These are phyloP conservation scores for Malus domestica DNA, from an alignment of 306 rosid genomes.

Conservation along the genomic window ASM211411v1 NC_041791.1:31181501-31182000, in stretches of 20 bases:
- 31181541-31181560: background rate
- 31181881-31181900: conserved; percentile 84
- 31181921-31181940: conserved; percentile 70
- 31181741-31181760: background rate
- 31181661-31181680: background rate
- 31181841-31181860: conserved; percentile 87
- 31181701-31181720: background rate
- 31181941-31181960: conserved; percentile 87
- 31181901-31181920: conserved; percentile 67
- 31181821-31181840: conserved; percentile 64
- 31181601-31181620: background rate
- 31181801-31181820: conserved; percentile 10
- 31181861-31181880: conserved; percentile 77
- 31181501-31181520: background rate
- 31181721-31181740: background rate
- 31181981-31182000: background rate
- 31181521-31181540: background rate
- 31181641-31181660: background rate
- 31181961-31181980: conserved; percentile 32
- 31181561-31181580: background rate
- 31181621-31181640: background rate
- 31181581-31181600: background rate
- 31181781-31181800: background rate
- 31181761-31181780: background rate
- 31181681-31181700: background rate